Conservation (phyloP, 1,284 basidiomycete genomes). For the Ganoderma lucidum region DNA sequence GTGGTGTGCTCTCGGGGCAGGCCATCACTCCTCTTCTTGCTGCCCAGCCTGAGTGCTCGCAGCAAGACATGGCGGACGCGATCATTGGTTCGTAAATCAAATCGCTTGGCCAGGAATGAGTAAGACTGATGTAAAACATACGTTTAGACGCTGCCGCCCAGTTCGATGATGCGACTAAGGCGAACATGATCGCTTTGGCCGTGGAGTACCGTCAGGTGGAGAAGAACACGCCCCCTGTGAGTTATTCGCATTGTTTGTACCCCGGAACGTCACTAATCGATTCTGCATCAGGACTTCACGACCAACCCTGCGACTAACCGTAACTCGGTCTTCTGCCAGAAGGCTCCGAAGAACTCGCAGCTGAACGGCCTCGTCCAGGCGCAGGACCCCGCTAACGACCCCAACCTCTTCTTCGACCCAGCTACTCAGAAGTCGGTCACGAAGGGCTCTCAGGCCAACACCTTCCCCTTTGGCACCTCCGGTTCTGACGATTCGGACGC, state of each 20-base stretch:
- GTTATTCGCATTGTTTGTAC: conserved; percentile 25
- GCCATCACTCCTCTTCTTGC: conserved; percentile 62
- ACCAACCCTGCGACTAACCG: conserved; percentile 57
- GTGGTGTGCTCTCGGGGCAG: conserved; percentile 56
- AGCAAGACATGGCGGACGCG: conserved; percentile 66
- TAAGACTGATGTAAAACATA: conserved; percentile 9
- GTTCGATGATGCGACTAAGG: conserved; percentile 58
- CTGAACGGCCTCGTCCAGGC: conserved; percentile 51
- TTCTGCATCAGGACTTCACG: conserved; percentile 54
- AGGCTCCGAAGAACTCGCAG: conserved; percentile 46
- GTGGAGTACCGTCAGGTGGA: conserved; percentile 64
- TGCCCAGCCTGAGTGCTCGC: conserved; percentile 61
- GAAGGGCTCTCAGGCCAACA: conserved; percentile 62
- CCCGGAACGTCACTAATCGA: neutral
- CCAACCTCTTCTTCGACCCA: conserved; percentile 65
- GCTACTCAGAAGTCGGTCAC: conserved; percentile 50
- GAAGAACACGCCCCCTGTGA: conserved; percentile 69
- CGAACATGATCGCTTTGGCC: conserved; percentile 62
- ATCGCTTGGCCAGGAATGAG: neutral
- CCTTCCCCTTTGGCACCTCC: conserved; percentile 51
- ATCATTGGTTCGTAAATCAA: conserved; percentile 57
- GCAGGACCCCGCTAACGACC: conserved; percentile 50
- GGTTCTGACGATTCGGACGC: conserved; percentile 29
- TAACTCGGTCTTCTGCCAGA: conserved; percentile 52
- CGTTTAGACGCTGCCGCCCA: conserved; percentile 57